Conservation (phyloP, 2,329 filamentous ascomycete genomes). For the Alternaria arbusti region DNA sequence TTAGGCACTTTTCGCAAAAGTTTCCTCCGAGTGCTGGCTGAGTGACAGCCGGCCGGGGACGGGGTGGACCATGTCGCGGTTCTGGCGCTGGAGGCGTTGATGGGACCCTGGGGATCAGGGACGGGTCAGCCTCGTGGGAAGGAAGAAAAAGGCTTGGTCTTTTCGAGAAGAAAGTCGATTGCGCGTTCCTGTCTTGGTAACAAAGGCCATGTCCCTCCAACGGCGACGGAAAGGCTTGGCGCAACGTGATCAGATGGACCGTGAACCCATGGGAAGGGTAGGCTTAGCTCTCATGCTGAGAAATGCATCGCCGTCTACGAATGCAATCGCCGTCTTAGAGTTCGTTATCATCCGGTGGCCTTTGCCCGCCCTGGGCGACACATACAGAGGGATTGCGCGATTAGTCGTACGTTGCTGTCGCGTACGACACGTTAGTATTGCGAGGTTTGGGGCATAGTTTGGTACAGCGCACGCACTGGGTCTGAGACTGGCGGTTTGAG, state of each 20-base stretch:
- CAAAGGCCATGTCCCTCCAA: not conserved
- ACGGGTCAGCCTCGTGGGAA: conserved; percentile 9
- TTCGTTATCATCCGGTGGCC: conserved; percentile 3
- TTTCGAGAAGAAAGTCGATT: conserved; percentile 3
- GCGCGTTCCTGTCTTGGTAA: conserved; percentile 1
- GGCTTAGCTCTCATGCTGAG: not conserved
- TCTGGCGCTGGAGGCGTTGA: conserved; percentile 7
- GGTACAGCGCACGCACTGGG: conserved; percentile 9
- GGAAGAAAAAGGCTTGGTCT: conserved; percentile 1
- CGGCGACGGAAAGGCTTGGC: conserved; percentile 1
- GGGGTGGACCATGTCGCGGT: conserved; percentile 4
- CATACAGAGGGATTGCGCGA: conserved; percentile 3
- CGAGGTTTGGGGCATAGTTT: conserved; percentile 5
- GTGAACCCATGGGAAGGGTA: not conserved
- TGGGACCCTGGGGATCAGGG: conserved; percentile 7
- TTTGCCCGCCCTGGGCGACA: not conserved
- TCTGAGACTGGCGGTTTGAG: conserved; percentile 8
- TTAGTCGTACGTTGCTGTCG: conserved; percentile 10
- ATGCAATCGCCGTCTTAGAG: not conserved
- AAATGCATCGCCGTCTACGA: not conserved
- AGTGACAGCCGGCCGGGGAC: conserved; percentile 10
- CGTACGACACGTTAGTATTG: not conserved
- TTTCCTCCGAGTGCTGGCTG: conserved; percentile 13
- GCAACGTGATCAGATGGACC: not conserved
- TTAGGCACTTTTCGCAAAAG: conserved; percentile 14